Conservation (phyloP, 2,329 filamentous ascomycete species). For the Aspergillus ochraceoroseus region DNA sequence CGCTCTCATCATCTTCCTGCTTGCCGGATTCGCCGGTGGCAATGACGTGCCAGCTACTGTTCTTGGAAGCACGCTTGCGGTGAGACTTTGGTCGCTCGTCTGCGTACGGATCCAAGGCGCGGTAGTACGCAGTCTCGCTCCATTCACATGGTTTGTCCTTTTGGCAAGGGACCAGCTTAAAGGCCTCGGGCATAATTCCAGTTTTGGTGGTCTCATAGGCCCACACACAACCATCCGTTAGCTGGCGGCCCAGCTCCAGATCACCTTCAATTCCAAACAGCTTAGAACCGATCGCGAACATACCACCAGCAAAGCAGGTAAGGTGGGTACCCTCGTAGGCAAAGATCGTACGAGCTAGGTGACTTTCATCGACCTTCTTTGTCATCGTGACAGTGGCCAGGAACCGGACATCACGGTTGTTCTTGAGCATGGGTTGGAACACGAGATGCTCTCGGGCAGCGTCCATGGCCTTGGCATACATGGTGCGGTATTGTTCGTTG, state of each 20-base stretch:
- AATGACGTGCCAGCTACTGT: conserved; percentile 22
- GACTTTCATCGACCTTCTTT: conserved; percentile 10
- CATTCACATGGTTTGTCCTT: conserved; percentile 46
- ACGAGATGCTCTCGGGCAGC: conserved; percentile 40
- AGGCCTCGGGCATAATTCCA: conserved; percentile 60
- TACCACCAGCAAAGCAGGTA: conserved; percentile 57
- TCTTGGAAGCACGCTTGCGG: conserved; percentile 11
- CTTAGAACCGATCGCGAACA: conserved; percentile 58
- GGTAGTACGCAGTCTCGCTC: conserved; percentile 51
- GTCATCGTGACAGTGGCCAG: conserved; percentile 31
- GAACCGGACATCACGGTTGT: conserved; percentile 41
- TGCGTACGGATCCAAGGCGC: conserved; percentile 38
- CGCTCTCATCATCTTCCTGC: too few relatives aligned
- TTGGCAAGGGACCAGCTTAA: conserved; percentile 51
- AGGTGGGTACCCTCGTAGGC: conserved; percentile 55
- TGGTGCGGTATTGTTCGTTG: conserved; percentile 40
- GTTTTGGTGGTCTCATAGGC: conserved; percentile 53
- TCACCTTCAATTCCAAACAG: conserved; percentile 53
- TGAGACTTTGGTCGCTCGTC: conserved; percentile 21
- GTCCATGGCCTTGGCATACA: conserved; percentile 43
- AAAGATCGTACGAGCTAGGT: conserved; percentile 29
- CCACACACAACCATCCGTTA: conserved; percentile 61
- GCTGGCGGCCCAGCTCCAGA: conserved; percentile 52
- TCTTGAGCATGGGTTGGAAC: conserved; percentile 45
- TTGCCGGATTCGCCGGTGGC: conserved; percentile 3